These are phyloP conservation scores for Zoysia pacifica DNA, from an alignment of 176 grass and related monocot species.

Conservation along the genomic window DNA sequence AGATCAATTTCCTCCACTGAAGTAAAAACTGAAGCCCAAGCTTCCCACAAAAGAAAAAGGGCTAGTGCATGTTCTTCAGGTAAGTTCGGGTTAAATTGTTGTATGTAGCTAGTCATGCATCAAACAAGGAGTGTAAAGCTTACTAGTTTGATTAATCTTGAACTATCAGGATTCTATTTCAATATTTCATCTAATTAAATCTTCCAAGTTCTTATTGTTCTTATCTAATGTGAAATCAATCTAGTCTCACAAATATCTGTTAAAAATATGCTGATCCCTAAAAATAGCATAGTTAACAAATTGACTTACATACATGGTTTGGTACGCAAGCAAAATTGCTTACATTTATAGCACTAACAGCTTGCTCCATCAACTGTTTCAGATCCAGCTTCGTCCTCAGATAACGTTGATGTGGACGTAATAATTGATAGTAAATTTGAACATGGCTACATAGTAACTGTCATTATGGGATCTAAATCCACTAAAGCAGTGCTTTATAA, in stretches of 20 bases:
- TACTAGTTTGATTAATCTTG: constrained; percentile 11
- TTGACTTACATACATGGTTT: constrained; percentile 5
- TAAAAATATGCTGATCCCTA: constrained; percentile 3
- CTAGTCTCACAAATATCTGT: background rate
- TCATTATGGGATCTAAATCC: constrained; percentile 64
- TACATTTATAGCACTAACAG: constrained; percentile 27
- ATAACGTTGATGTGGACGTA: constrained; percentile 57
- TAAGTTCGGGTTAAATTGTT: constrained; percentile 31
- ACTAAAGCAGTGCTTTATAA: constrained; percentile 88
- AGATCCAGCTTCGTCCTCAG: constrained; percentile 42
- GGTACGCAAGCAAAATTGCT: constrained; percentile 7
- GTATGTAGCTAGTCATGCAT: background rate
- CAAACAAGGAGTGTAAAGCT: background rate
- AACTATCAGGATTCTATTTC: constrained; percentile 26
- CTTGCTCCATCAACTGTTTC: constrained; percentile 38
- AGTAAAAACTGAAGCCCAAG: constrained; percentile 53
- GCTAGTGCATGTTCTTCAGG: constrained; percentile 37
- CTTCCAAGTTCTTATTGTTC: background rate
- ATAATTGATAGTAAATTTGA: constrained; percentile 92
- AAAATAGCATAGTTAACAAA: constrained; percentile 2
- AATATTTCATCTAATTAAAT: constrained; percentile 23
- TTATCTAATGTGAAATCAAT: constrained; percentile 7
- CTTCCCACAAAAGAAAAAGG: constrained; percentile 59
- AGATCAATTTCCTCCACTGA: constrained; percentile 34
- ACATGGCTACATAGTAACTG: constrained; percentile 87